A percentile compares a stretch with the other conserved stretches of the same genome.
Conservation (phyloP, 805 yeast species). For the Pichia nakasei region DNA sequence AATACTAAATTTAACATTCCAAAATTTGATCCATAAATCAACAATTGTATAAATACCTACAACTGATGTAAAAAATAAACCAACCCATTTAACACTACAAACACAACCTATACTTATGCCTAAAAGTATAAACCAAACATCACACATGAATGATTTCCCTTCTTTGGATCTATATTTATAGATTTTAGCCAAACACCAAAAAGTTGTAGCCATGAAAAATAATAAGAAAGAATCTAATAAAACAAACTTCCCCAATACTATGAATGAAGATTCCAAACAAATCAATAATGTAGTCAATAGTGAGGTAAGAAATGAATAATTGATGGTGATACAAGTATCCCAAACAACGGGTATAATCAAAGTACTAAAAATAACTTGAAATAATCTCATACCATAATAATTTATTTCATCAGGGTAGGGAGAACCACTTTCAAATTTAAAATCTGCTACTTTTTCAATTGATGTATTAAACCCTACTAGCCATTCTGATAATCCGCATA, state of each 20-base stretch:
- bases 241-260: conserved; percentile 66
- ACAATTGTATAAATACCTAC: conserved; percentile 86
- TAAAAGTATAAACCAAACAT: conserved; percentile 47
- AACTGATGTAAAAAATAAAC: conserved; percentile 71
- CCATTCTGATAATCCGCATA: conserved; percentile 78
- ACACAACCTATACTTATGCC: conserved; percentile 76
- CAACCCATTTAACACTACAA: conserved; percentile 83
- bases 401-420: conserved; percentile 54
- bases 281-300: conserved; percentile 57
- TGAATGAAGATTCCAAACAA: conserved; percentile 57
- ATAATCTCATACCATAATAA: conserved; percentile 57
- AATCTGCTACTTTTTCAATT: conserved; percentile 37
- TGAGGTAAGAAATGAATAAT: conserved; percentile 40
- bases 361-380: conserved; percentile 62
- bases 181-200: conserved; percentile 47
- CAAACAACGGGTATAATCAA: conserved; percentile 65
- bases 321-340: conserved; percentile 54
- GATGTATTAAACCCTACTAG: conserved; percentile 30
- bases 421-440: conserved; percentile 62
- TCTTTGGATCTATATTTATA: conserved; percentile 38
- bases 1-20: conserved; percentile 54
- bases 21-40: conserved; percentile 84
- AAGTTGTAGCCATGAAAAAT: conserved; percentile 67
- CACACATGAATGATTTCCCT: conserved; percentile 32
- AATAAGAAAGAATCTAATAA: conserved; percentile 68